A percentile compares a stretch with the other conserved stretches of the same genome.
phyloP scores from a whole-genome alignment of 192 early-diverging fungal genomes.

The Podila horticola region DNA sequence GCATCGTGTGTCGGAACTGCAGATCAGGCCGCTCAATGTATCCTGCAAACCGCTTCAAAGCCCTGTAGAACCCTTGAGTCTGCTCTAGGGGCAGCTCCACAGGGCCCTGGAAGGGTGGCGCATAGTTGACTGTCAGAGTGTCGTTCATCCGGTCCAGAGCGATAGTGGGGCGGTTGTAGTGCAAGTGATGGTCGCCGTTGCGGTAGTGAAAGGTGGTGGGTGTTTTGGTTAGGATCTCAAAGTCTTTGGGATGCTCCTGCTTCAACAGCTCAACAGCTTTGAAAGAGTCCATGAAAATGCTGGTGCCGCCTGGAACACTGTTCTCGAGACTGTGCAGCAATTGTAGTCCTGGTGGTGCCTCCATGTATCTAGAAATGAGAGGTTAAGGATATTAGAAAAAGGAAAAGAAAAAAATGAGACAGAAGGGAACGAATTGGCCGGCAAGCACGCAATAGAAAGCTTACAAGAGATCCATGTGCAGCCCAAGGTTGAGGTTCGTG shows the following conservation, averaged over 20 bases:
- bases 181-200: slow-evolving; percentile 79
- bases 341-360: slow-evolving; percentile 83
- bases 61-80: slow-evolving; percentile 69
- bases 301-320: slow-evolving; percentile 76
- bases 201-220: slow-evolving; percentile 87
- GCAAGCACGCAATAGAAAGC: slow-evolving; percentile 7
- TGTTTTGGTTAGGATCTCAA: slow-evolving; percentile 60
- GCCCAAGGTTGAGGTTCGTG: slow-evolving; percentile 78
- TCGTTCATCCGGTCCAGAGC: slow-evolving; percentile 51
- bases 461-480: slow-evolving; percentile 91
- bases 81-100: slow-evolving; percentile 53
- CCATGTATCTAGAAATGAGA: slow-evolving; percentile 68
- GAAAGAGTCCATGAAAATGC: slow-evolving; percentile 82
- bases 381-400: too few species aligned
- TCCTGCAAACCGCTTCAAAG: slow-evolving; percentile 69
- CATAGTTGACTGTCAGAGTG: slow-evolving; percentile 73
- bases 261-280: slow-evolving; percentile 69
- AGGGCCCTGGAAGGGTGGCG: slow-evolving; percentile 90
- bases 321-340: slow-evolving; percentile 83
- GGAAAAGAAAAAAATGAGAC: slow-evolving; percentile 1
- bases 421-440: not conserved
- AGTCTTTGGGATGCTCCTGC: slow-evolving; percentile 63
- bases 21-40: slow-evolving; percentile 66
- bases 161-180: slow-evolving; percentile 78
- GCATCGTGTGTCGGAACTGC: slow-evolving; percentile 67